Evolutionary conservation across 139 green algal species (phyloP).

Genomic region (Tetradesmus obliquus): DNA sequence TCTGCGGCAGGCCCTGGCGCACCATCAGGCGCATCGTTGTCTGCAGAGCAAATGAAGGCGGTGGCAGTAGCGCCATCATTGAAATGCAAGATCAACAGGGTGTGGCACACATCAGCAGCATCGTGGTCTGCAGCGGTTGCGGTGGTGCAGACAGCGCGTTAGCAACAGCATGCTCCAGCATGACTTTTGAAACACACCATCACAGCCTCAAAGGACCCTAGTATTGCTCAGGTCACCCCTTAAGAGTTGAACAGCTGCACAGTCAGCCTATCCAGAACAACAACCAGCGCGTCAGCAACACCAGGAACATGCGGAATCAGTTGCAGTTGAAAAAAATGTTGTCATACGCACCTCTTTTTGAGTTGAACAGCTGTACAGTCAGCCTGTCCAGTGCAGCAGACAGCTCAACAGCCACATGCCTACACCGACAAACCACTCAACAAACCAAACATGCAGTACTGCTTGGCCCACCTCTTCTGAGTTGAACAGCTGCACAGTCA

Average conservation of each 20-base stretch:
- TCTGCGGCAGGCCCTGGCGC: constrained; percentile 43
- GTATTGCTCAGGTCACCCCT: constrained; percentile 36
- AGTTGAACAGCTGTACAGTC: constrained; percentile 74
- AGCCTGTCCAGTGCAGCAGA: constrained; percentile 60
- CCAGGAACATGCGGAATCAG: not conserved
- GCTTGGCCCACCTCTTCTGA: constrained; percentile 50
- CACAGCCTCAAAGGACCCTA: not conserved
- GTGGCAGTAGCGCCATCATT: not conserved
- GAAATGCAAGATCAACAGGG: not conserved
- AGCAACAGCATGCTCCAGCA: not conserved
- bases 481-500: constrained; percentile 78
- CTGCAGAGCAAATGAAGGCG: not conserved
- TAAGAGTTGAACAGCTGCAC: constrained; percentile 76
- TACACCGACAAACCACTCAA: not conserved
- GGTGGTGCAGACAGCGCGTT: constrained; percentile 47
- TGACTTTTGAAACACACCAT: not conserved
- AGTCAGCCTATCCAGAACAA: constrained; percentile 65
- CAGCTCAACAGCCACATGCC: constrained; percentile 31
- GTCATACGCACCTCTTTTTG: constrained; percentile 12
- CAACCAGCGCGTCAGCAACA: constrained; percentile 42
- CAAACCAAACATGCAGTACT: not conserved
- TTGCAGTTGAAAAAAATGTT: no score
- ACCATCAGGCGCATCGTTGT: constrained; percentile 47
- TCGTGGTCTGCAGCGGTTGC: not conserved
- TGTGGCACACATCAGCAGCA: not conserved